Conservation (phyloP, 2,329 filamentous ascomycete genomes). For the Akanthomyces muscarius region DNA sequence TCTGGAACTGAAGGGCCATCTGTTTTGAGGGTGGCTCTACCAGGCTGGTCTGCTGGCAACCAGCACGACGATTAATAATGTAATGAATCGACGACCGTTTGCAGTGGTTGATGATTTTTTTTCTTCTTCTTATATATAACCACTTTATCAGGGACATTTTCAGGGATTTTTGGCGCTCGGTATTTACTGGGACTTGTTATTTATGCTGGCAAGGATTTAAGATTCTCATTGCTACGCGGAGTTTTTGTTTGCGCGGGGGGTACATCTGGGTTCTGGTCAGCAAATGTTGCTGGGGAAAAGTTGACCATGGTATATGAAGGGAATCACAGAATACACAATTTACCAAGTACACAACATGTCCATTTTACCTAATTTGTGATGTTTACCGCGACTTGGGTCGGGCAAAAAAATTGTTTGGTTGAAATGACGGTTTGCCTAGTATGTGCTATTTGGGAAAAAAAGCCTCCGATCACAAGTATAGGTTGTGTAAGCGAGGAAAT, state of each 20-base stretch:
- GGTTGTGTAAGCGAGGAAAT: neutral
- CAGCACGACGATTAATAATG: constrained; percentile 13
- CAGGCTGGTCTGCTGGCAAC: neutral
- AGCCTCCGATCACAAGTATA: neutral
- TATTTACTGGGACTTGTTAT: neutral
- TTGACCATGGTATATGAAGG: constrained; percentile 6
- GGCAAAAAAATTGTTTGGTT: too few species aligned
- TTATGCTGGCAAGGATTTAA: neutral
- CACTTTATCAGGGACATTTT: constrained; percentile 7
- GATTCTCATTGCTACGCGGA: neutral
- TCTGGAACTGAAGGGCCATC: neutral
- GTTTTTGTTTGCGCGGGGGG: neutral
- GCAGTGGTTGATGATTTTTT: constrained; percentile 1
- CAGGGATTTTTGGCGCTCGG: neutral
- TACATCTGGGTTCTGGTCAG: constrained; percentile 8
- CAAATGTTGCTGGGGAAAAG: constrained; percentile 11
- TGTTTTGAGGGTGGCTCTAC: neutral
- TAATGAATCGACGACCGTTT: constrained; percentile 10
- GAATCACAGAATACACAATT: constrained; percentile 1
- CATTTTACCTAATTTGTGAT: neutral
- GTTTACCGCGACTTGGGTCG: neutral
- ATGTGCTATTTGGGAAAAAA: neutral
- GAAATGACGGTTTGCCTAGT: neutral
- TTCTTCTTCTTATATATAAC: constrained; percentile 3
- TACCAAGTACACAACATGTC: neutral